phyloP scores from a whole-genome alignment of 352 stramenopile species.

The Pythium phragmiticola region DNA sequence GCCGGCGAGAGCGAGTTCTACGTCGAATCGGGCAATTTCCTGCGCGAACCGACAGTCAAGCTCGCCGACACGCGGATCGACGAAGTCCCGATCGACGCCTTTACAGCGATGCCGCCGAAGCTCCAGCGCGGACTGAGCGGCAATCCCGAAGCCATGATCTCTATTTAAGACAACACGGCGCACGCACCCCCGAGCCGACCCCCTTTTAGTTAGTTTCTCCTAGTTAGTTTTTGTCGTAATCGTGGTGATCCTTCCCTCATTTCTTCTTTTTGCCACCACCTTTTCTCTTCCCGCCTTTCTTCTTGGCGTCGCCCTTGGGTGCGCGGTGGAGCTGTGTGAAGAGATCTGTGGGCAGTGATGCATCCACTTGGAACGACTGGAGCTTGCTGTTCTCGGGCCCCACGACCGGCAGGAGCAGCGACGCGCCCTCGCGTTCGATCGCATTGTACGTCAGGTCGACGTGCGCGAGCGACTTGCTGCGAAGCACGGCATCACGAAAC shows the following conservation, averaged over 20 bases:
- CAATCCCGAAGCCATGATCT: constrained; percentile 28
- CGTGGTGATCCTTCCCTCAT: background rate
- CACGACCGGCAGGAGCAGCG: constrained; percentile 57
- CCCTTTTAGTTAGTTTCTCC: background rate
- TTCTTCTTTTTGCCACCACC: constrained; percentile 23
- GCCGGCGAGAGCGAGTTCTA: constrained; percentile 26
- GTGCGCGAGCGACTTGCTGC: constrained; percentile 63
- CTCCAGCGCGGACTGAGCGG: constrained; percentile 20
- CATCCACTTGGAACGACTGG: constrained; percentile 72
- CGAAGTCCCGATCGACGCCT: constrained; percentile 20
- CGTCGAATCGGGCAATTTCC: constrained; percentile 28
- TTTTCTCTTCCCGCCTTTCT: constrained; percentile 65
- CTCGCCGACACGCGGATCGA: constrained; percentile 25
- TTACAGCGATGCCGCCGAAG: constrained; percentile 3
- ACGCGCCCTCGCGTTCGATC: constrained; percentile 65
- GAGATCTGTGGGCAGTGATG: constrained; percentile 63
- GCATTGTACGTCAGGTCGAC: constrained; percentile 81
- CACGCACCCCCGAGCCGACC: background rate
- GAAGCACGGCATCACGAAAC: constrained; percentile 64
- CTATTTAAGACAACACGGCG: constrained; percentile 26
- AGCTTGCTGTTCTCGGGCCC: constrained; percentile 58
- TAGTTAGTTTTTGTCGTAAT: background rate
- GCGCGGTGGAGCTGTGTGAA: constrained; percentile 75
- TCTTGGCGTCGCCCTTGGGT: constrained; percentile 69
- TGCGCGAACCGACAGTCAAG: constrained; percentile 21